Conservation (phyloP, 768 basidiomycete species). For the Mycena indigotica region DNA sequence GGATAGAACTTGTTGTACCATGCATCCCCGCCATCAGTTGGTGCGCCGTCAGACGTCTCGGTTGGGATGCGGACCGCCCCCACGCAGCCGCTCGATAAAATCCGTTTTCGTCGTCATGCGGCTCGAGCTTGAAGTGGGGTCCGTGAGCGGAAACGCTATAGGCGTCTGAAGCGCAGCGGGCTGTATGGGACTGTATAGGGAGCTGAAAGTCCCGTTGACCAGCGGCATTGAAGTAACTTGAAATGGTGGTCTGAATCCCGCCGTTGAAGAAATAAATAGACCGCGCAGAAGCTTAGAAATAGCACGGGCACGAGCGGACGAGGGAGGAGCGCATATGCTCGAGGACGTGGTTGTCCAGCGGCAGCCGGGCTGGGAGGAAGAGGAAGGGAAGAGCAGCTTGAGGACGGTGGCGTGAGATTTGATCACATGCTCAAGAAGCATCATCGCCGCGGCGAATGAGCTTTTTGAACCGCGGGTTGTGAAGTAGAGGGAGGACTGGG, state of each 20-base stretch:
- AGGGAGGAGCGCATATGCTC: neutral
- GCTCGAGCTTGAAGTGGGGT: neutral
- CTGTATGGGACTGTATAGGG: neutral
- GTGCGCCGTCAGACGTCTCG: conserved; percentile 48
- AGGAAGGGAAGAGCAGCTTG: neutral
- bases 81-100: conserved; percentile 26
- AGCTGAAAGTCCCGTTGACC: neutral
- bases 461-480: too few relatives aligned
- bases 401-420: neutral
- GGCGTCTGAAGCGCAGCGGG: neutral
- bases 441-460: too few relatives aligned
- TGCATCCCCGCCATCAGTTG: conserved; percentile 41
- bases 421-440: too few relatives aligned
- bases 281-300: neutral
- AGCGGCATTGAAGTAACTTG: neutral
- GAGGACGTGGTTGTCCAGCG: conserved; percentile 1
- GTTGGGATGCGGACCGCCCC: conserved; percentile 37
- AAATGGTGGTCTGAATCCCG: neutral
- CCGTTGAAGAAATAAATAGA: neutral
- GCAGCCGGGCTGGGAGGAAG: neutral
- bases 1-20: conserved; percentile 41
- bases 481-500: too few relatives aligned
- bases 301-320: neutral
- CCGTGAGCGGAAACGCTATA: neutral
- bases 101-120: neutral